Conservation (phyloP, 768 basidiomycete species). For the Lactarius indigo region DNA sequence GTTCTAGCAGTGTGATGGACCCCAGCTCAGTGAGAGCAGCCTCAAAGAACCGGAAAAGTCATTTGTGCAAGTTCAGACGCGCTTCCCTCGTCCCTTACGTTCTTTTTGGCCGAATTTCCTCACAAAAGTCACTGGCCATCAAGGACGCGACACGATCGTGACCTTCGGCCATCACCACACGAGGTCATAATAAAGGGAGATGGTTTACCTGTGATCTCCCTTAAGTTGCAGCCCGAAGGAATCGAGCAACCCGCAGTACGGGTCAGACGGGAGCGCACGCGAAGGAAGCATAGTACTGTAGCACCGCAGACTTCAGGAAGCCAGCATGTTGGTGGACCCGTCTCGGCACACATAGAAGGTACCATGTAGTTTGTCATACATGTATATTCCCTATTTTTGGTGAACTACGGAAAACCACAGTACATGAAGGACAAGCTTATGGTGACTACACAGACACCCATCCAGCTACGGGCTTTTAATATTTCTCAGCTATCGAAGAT, state of each 20-base stretch:
- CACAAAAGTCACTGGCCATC: neutral
- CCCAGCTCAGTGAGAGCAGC: conserved; percentile 6
- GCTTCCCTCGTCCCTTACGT: neutral
- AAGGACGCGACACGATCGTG: neutral
- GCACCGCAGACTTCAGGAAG: conserved; percentile 5
- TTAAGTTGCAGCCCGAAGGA: neutral
- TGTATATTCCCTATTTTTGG: too few relatives aligned
- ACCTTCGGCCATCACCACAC: conserved; percentile 14
- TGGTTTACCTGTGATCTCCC: neutral
- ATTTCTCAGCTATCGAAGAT: too few relatives aligned
- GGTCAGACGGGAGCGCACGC: conserved; percentile 9
- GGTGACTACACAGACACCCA: too few relatives aligned
- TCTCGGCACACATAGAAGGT: neutral
- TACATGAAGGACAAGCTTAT: too few relatives aligned
- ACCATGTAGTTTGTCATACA: neutral
- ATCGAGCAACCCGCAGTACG: neutral
- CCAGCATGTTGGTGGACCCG: neutral
- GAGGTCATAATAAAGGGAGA: conserved; percentile 11
- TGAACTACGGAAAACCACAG: too few relatives aligned
- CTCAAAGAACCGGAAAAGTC: conserved; percentile 5
- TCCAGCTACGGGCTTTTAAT: too few relatives aligned
- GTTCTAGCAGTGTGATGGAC: neutral
- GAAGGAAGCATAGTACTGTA: conserved; percentile 27
- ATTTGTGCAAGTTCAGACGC: conserved; percentile 6
- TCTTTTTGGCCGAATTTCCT: conserved; percentile 18